Conservation (phyloP, 2,329 filamentous ascomycete species). For the Davidsoniella australis region DNA sequence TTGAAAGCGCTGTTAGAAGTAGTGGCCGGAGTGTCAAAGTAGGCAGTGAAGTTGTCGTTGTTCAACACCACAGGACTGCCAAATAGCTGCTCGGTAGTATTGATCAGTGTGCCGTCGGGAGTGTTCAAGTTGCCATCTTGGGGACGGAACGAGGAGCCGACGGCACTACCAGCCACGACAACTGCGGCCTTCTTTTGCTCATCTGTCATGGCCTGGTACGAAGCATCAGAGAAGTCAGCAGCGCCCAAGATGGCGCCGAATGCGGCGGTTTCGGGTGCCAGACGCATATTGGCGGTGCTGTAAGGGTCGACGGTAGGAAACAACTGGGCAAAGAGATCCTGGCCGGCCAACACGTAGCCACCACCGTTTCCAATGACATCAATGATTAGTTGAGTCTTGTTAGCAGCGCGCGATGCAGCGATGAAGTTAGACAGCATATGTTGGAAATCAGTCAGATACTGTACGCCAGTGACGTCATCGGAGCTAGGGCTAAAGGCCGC, state of each 20-base stretch:
- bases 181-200: conserved; percentile 26
- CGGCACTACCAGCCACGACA: conserved; percentile 27
- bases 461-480: conserved; percentile 8
- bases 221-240: conserved; percentile 15
- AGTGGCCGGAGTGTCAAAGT: conserved; percentile 26
- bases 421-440: conserved; percentile 18
- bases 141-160: conserved; percentile 27
- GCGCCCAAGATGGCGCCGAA: conserved; percentile 23
- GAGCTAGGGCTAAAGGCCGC: conserved; percentile 16
- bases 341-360: conserved; percentile 40
- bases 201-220: conserved; percentile 19
- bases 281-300: conserved; percentile 32
- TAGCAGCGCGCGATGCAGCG: conserved; percentile 22
- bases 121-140: conserved; percentile 28
- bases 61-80: conserved; percentile 20
- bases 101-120: conserved; percentile 20
- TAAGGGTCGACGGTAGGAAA: conserved; percentile 33
- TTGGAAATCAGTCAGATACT: conserved; percentile 19
- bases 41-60: conserved; percentile 31
- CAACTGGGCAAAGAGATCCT: conserved; percentile 43
- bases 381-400: conserved; percentile 43
- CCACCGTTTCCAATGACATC: conserved; percentile 42
- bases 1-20: conserved; percentile 21
- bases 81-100: conserved; percentile 19
- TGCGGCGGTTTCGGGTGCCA: conserved; percentile 28